Conservation (phyloP, 2,329 filamentous ascomycete genomes). For the Ceratocystis papillata region DNA sequence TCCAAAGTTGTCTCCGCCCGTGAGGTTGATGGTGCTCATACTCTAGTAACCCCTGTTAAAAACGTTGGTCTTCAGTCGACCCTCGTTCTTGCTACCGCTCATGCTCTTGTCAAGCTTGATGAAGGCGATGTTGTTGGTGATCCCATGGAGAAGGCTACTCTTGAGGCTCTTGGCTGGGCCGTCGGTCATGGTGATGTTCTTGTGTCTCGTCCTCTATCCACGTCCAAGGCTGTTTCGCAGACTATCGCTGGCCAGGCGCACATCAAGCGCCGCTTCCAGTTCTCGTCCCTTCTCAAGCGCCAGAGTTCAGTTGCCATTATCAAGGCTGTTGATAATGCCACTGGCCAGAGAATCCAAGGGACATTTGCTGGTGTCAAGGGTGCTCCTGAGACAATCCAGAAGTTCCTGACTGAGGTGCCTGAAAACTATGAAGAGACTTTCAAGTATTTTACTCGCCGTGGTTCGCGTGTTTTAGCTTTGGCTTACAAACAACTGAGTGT, state of each 20-base stretch:
- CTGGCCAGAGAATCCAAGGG: conserved; percentile 63
- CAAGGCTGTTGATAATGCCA: conserved; percentile 57
- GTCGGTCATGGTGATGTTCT: conserved; percentile 84
- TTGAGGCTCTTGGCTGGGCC: conserved; percentile 80
- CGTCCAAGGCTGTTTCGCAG: conserved; percentile 31
- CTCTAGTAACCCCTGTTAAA: conserved; percentile 59
- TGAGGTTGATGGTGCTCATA: conserved; percentile 74
- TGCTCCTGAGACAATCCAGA: conserved; percentile 91
- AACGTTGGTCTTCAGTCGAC: conserved; percentile 71
- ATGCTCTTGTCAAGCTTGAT: conserved; percentile 89
- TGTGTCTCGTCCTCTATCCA: conserved; percentile 50
- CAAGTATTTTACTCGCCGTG: conserved; percentile 95
- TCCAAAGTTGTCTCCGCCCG: conserved; percentile 51
- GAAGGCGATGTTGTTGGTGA: conserved; percentile 96
- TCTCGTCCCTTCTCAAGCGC: conserved; percentile 90
- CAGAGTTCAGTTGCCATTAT: conserved; percentile 90
- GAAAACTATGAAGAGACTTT: conserved; percentile 92
- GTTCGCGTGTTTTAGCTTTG: conserved; percentile 83
- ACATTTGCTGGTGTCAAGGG: conserved; percentile 96
- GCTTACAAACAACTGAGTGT: conserved; percentile 84
- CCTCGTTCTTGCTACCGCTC: conserved; percentile 84
- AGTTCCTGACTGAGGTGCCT: conserved; percentile 75
- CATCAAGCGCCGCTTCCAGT: conserved; percentile 94
- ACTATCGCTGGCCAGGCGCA: conserved; percentile 66
- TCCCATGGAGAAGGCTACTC: conserved; percentile 96